Conservation (phyloP, 345 rosid genomes). For the Geranium brycei region DNA sequence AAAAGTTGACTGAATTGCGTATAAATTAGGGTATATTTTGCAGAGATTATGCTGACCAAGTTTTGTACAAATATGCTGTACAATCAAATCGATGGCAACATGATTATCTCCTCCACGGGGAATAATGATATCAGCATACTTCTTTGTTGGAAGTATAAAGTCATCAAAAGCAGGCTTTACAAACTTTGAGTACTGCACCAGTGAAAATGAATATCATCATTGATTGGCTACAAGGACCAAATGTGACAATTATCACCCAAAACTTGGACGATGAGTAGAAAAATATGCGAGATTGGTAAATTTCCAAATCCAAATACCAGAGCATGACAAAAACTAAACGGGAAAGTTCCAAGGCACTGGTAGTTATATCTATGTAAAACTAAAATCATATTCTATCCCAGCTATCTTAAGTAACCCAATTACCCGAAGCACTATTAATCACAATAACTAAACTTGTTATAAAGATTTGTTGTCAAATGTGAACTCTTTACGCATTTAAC, state of each 20-base stretch:
- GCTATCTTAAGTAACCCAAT: background rate
- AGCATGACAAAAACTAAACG: too few relatives aligned
- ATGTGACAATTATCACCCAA: background rate
- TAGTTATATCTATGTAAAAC: too few relatives aligned
- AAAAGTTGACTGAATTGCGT: constrained; percentile 90
- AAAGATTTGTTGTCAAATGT: too few relatives aligned
- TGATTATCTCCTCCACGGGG: constrained; percentile 99
- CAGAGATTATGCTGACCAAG: constrained; percentile 97
- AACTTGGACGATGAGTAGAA: background rate
- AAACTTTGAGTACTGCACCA: constrained; percentile 90
- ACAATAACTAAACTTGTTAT: too few relatives aligned
- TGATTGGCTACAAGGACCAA: background rate
- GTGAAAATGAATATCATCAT: constrained; percentile 10
- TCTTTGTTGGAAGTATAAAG: constrained; percentile 98
- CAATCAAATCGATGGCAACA: constrained; percentile 94
- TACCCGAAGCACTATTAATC: too few relatives aligned
- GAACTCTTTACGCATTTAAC: background rate
- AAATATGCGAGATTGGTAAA: too few relatives aligned
- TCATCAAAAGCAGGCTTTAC: constrained; percentile 99
- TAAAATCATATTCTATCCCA: background rate
- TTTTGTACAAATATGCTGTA: constrained; percentile 92
- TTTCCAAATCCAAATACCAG: too few relatives aligned
- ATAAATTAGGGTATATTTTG: constrained; percentile 90
- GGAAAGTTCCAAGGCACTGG: too few relatives aligned
- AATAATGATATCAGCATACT: constrained; percentile 92